Conservation (phyloP, 306 rosid species). For the Castanea sativa region DNA sequence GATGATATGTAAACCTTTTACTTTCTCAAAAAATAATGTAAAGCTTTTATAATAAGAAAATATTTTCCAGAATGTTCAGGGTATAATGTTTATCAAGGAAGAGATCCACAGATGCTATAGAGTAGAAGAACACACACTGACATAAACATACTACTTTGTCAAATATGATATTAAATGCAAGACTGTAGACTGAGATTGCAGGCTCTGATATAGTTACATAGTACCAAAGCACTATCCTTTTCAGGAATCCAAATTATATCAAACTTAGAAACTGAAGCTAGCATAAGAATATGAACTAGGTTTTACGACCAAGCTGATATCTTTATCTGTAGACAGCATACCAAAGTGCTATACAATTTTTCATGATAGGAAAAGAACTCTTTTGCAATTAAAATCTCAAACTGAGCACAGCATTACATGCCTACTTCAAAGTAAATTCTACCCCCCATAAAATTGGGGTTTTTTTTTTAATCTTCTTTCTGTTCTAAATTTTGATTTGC, state of each 20-base stretch:
- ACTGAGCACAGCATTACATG: not conserved
- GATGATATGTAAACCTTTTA: not conserved
- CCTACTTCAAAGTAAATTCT: not conserved
- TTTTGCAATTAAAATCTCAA: not conserved
- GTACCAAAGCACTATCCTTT: not conserved
- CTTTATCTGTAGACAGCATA: not conserved
- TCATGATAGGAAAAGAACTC: not conserved
- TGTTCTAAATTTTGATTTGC: not conserved
- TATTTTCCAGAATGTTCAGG: no score
- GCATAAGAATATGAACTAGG: not conserved
- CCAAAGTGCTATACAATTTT: not conserved
- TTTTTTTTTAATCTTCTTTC: not conserved
- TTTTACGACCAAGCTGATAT: not conserved
- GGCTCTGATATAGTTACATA: not conserved
- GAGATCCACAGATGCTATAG: not conserved
- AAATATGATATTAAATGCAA: not conserved
- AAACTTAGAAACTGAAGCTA: not conserved
- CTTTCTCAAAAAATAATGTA: not conserved
- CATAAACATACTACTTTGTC: not conserved
- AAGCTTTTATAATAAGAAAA: not conserved
- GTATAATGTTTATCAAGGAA: not conserved
- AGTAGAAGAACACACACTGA: not conserved
- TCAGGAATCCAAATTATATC: not conserved
- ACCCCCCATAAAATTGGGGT: not conserved
- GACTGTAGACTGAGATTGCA: not conserved